phyloP scores from a whole-genome alignment of 83 land plant species.

The Diphasiastrum complanatum region DNA sequence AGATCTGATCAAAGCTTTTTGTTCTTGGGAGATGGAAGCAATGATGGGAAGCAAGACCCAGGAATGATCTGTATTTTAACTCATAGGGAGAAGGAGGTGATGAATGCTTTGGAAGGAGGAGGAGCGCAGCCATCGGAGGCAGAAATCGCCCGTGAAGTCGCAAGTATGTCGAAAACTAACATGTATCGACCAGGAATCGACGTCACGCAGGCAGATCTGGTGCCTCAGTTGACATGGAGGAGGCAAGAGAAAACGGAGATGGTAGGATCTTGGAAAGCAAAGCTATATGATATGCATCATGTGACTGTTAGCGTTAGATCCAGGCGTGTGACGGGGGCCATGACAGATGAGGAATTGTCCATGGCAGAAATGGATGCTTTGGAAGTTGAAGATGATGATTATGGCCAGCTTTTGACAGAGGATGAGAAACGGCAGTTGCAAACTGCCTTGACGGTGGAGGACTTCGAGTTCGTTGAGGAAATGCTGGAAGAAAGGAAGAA shows the following conservation, averaged over 20 bases:
- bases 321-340: constrained; percentile 19
- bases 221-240: constrained; percentile 21
- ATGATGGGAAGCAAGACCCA: constrained; percentile 16
- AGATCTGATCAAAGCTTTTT: constrained; percentile 16
- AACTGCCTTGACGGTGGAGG: constrained; percentile 5
- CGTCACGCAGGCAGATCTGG: constrained; percentile 23
- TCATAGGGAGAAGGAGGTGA: constrained; percentile 20
- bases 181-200: constrained; percentile 19
- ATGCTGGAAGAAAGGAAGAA: not conserved
- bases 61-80: constrained; percentile 13
- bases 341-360: constrained; percentile 21
- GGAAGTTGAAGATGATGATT: constrained; percentile 16
- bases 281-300: constrained; percentile 27
- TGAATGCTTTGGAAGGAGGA: constrained; percentile 22
- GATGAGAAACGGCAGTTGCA: constrained; percentile 25
- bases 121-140: constrained; percentile 21
- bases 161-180: constrained; percentile 20
- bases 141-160: constrained; percentile 25
- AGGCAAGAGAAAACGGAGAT: constrained; percentile 29
- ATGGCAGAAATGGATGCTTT: not conserved
- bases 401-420: constrained; percentile 14
- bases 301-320: constrained; percentile 23
- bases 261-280: constrained; percentile 25
- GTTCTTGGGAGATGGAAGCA: constrained; percentile 21
- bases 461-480: constrained; percentile 6